Evolutionary conservation across 148 eudicot genomes (phyloP).

Genomic region (Rhododendron vialii): DNA sequence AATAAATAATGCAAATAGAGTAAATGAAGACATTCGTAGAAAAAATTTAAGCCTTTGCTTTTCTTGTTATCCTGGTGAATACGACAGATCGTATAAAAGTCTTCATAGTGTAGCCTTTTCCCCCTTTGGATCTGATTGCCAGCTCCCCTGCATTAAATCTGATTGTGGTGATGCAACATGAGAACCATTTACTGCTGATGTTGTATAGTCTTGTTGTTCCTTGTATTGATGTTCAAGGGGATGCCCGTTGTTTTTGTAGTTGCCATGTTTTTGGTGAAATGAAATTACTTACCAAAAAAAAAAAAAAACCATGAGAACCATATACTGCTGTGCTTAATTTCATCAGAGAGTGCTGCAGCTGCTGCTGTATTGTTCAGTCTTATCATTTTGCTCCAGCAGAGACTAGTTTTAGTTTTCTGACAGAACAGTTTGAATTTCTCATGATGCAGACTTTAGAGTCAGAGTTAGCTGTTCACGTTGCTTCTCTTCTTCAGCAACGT

Average conservation of each 20-base stretch:
- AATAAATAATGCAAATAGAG: too few species aligned
- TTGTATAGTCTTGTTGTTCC: too few species aligned
- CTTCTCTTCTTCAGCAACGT: conserved; percentile 48
- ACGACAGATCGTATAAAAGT: too few species aligned
- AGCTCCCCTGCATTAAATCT: background rate
- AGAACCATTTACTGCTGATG: background rate
- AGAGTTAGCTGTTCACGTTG: conserved; percentile 43
- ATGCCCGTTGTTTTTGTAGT: too few species aligned
- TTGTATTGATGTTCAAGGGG: too few species aligned
- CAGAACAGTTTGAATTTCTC: background rate
- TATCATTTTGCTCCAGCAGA: background rate
- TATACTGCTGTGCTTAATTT: background rate
- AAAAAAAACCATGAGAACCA: background rate
- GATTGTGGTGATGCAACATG: background rate
- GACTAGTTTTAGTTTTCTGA: background rate
- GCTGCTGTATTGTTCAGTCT: background rate
- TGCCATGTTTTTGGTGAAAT: too few species aligned
- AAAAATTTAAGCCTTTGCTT: too few species aligned
- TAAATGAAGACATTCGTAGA: too few species aligned
- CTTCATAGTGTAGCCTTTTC: background rate
- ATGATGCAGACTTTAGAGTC: conserved; percentile 53
- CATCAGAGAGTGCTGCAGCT: background rate
- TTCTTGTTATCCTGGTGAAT: too few species aligned
- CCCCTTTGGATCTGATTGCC: background rate
- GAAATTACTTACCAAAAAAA: too few species aligned